Evolutionary conservation across 2,329 filamentous ascomycete genomes (phyloP), one percentile per base, ranked within the genome.

Genomic region (Hymenoscyphus linearis): DNA sequence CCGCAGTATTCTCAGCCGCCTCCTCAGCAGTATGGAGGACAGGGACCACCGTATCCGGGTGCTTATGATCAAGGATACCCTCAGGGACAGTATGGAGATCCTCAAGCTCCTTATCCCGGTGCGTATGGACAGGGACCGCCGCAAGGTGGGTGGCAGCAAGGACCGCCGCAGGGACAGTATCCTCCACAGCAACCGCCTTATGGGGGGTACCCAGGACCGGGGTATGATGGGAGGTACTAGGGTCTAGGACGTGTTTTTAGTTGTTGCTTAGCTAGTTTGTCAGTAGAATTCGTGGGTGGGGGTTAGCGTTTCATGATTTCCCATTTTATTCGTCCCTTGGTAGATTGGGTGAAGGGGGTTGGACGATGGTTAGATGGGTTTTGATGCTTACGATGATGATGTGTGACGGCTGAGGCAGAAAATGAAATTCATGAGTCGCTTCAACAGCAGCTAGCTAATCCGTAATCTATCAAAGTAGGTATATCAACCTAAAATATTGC

Each of bases 151-250:
- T 57, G 31, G 34, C 55, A 61, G 54, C 57, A 57, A n/a, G 62
- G 59, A 2, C 58, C 54, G 4, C 58, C 58, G 6, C 58, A 55
- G 54, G 18, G 26, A 27, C 58, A 62, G 16, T 62, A 60, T 22
- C 59, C 37, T 35, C 50, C 57, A 9, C 60, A 62, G 34, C 65
- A 65, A 47, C 60, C 62, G 5, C 60, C 63, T 36, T 65, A 63
- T 55, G 62, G 63, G 4, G 57, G 55, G 12, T 62, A 62, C 26
- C 60, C 57, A 6, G 16, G 35, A 14, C 31, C 31, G 36, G 63
- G 57, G 12, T 60, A 59, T 55, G 53, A 50, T 40, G 57, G 54
- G 16, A 47, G 60, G 5, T 60, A 60, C 14, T 62, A 62, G 22
- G 14, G 12, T 4, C 10, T 13, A 47, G n/a, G 18, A 25, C 10